Conservation (phyloP, 2,329 filamentous ascomycete genomes). For the Ascosphaera acerosa region DNA sequence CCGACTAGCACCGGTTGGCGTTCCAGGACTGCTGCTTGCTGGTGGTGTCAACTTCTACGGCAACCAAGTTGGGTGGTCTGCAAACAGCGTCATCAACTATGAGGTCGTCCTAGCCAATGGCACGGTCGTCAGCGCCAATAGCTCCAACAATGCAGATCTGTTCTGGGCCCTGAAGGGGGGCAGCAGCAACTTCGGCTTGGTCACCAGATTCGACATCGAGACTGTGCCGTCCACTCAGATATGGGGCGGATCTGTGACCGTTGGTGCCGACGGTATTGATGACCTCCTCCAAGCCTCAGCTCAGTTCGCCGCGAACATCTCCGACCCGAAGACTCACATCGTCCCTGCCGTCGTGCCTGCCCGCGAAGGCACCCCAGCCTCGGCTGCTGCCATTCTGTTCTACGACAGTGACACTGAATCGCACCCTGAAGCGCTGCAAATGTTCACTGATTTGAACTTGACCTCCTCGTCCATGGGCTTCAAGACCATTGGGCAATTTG, state of each 20-base stretch:
- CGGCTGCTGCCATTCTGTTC: constrained; percentile 16
- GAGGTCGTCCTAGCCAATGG: constrained; percentile 31
- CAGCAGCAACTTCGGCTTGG: constrained; percentile 19
- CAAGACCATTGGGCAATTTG: constrained; percentile 14
- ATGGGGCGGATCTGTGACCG: constrained; percentile 12
- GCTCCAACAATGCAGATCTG: constrained; percentile 26
- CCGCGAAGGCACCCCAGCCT: constrained; percentile 8
- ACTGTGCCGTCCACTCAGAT: constrained; percentile 9
- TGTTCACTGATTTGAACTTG: constrained; percentile 14
- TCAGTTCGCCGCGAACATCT: constrained; percentile 10
- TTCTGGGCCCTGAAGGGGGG: constrained; percentile 39
- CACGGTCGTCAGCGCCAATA: constrained; percentile 23
- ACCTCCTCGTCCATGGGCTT: constrained; percentile 13
- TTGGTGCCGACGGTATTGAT: constrained; percentile 9
- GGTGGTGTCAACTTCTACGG: constrained; percentile 15
- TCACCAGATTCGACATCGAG: constrained; percentile 17
- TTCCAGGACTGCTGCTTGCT: constrained; percentile 3
- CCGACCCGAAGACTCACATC: constrained; percentile 11
- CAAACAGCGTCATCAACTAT: constrained; percentile 12
- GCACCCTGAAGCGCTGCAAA: constrained; percentile 13
- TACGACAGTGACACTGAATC: constrained; percentile 12
- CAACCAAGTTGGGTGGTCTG: constrained; percentile 10
- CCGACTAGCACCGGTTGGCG: constrained; percentile 1
- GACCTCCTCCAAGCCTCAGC: constrained; percentile 10
- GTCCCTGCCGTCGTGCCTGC: constrained; percentile 11